Evolutionary conservation across 768 basidiomycete genomes (phyloP), one percentile per base, ranked within the genome.

Genomic region (Termitomyces sp.): DNA sequence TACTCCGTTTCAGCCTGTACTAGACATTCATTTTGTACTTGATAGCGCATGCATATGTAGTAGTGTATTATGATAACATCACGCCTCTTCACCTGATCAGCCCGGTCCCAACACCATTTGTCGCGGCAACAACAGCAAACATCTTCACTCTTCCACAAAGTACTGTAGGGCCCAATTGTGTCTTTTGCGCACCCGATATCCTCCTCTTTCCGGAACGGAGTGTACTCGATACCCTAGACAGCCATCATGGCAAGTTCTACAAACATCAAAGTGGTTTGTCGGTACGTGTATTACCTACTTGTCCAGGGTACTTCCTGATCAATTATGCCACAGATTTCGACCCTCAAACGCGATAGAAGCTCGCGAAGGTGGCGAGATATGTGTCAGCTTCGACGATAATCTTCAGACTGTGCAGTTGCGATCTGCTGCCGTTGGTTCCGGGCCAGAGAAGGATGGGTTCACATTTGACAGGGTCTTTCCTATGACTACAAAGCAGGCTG

Each of bases 181-280:
- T 55, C 50, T 60, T 53, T 63, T 51, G 56, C 56, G 48, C 51
- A 48, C 63, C 60, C 39, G 49, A 62, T 59, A 64, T 59, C 58
- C 57, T 51, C 55, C 58, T 51, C 34, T 42, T 37, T 64, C 55
- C 60, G 53, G 53, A 34, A 51, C 64, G 50, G 64, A 66, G 61
- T 62, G 57, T 44, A 48, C 57, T 34, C 50, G 28, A 48, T 60
- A 60, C 52, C 57, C 44, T 64, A 65, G 63, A 64, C 48, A 60
- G 65, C 69, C 69, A 68, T 68, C 69, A 82, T 80, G 77, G 84
- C 88, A 75, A 86, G 86, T 69, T 82, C 86, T 61, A 94, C 86
- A 64, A 95, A 95, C 72, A 94, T 96, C 82, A 96, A 98, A 80
- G 97, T 99, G 69, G 93, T 99, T 63, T 98, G 96, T 82, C 93